Evolutionary conservation across 139 green algal species (phyloP).

Genomic region (Chara braunii): DNA sequence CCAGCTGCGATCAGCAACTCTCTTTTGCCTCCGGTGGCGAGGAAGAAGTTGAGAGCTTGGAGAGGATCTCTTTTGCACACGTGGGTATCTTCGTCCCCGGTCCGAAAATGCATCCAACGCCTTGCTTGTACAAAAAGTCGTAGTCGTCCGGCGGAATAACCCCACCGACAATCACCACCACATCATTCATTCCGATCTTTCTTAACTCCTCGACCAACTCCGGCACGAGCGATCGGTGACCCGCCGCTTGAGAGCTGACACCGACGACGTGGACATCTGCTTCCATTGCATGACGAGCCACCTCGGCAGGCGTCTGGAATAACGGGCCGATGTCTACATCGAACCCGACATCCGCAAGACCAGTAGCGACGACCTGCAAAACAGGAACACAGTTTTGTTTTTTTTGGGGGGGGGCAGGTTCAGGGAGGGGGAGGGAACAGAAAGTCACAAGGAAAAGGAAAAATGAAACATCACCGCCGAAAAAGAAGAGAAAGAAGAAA

Average conservation of each 20-base stretch:
- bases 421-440: neutral
- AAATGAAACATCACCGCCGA: no score
- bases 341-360: constrained; percentile 61
- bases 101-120: constrained; percentile 57
- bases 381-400: constrained; percentile 30
- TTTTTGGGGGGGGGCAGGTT: no score
- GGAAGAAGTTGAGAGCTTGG: no score
- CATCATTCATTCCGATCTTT: constrained; percentile 37
- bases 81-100: constrained; percentile 47
- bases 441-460: neutral
- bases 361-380: constrained; percentile 53
- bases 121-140: constrained; percentile 38
- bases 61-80: constrained; percentile 52
- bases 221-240: constrained; percentile 52
- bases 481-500: no score
- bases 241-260: constrained; percentile 48
- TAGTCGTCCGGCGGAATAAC: constrained; percentile 55
- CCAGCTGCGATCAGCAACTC: no score
- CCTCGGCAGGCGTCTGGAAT: constrained; percentile 59
- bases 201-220: constrained; percentile 48
- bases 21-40: no score
- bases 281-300: constrained; percentile 56
- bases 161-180: constrained; percentile 56
- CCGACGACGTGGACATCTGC: constrained; percentile 64
- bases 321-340: constrained; percentile 65